These are phyloP conservation scores for Amanita fuliginea DNA, from an alignment of 768 basidiomycete species.

Conservation along the genomic window DNA sequence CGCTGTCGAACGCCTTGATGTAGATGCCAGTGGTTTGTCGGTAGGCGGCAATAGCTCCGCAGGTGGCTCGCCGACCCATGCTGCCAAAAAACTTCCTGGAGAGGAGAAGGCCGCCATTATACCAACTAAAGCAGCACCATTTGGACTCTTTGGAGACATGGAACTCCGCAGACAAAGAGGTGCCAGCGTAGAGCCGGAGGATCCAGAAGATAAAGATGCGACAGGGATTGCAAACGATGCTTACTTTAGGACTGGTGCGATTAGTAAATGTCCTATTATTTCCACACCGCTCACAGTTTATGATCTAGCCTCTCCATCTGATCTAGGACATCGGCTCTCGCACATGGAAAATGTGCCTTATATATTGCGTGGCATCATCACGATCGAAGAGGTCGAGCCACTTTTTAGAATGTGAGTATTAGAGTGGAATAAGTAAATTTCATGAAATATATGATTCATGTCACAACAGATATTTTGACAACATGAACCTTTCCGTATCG, in stretches of 20 bases:
- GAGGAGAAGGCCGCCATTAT: constrained; percentile 43
- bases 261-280: constrained; percentile 4
- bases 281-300: neutral
- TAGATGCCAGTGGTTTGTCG: constrained; percentile 15
- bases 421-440: neutral
- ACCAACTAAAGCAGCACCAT: constrained; percentile 53
- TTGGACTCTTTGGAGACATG: constrained; percentile 67
- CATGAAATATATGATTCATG: neutral
- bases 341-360: constrained; percentile 40
- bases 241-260: constrained; percentile 58
- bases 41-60: constrained; percentile 24
- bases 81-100: constrained; percentile 28
- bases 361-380: constrained; percentile 57
- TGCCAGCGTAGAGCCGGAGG: constrained; percentile 28
- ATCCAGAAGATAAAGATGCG: constrained; percentile 30
- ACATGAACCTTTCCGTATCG: constrained; percentile 71
- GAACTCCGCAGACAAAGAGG: constrained; percentile 31
- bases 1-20: constrained; percentile 31
- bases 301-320: constrained; percentile 28
- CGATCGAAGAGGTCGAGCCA: constrained; percentile 54
- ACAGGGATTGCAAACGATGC: constrained; percentile 57
- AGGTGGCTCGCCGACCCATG: constrained; percentile 14
- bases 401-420: constrained; percentile 56
- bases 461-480: constrained; percentile 64
- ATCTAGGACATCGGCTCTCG: constrained; percentile 24